Conservation (phyloP, 768 basidiomycete genomes). For the Pleurotus eryngii region DNA sequence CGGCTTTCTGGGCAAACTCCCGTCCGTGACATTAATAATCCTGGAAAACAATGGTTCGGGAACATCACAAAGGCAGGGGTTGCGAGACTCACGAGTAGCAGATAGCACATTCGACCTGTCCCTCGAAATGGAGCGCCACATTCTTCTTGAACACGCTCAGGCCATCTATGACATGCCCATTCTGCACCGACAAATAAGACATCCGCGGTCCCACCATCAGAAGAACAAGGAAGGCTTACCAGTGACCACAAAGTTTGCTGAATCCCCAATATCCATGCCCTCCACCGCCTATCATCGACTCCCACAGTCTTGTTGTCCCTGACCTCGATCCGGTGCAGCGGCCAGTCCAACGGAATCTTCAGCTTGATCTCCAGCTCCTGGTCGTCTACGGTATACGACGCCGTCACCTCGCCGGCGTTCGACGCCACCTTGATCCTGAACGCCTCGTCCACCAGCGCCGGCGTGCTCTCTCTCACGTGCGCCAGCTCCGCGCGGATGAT, state of each 20-base stretch:
- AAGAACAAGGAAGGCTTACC: conserved; percentile 23
- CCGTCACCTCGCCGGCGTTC: conserved; percentile 77
- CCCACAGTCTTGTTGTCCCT: conserved; percentile 81
- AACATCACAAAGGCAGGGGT: background rate
- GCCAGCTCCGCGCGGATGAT: conserved; percentile 83
- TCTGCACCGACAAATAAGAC: conserved; percentile 41
- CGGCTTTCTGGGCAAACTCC: conserved; percentile 81
- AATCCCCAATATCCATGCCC: conserved; percentile 89
- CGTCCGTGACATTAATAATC: conserved; percentile 88
- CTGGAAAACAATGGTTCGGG: conserved; percentile 33
- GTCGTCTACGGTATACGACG: conserved; percentile 87
- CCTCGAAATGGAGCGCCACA: conserved; percentile 89
- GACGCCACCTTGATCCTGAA: conserved; percentile 74
- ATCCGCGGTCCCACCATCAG: background rate
- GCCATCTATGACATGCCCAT: conserved; percentile 87
- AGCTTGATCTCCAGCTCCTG: conserved; percentile 88
- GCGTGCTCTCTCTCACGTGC: conserved; percentile 53
- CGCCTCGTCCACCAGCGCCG: conserved; percentile 72
- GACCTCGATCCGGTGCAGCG: conserved; percentile 85
- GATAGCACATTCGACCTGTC: conserved; percentile 94
- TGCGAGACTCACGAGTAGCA: conserved; percentile 75
- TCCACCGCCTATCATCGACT: conserved; percentile 86
- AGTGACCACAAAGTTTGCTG: conserved; percentile 89
- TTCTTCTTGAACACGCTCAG: conserved; percentile 91
- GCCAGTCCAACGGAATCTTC: conserved; percentile 87